These are phyloP conservation scores for Pleurostoma richardsiae DNA, from an alignment of 2,329 filamentous ascomycete species.

Conservation along the genomic window DNA sequence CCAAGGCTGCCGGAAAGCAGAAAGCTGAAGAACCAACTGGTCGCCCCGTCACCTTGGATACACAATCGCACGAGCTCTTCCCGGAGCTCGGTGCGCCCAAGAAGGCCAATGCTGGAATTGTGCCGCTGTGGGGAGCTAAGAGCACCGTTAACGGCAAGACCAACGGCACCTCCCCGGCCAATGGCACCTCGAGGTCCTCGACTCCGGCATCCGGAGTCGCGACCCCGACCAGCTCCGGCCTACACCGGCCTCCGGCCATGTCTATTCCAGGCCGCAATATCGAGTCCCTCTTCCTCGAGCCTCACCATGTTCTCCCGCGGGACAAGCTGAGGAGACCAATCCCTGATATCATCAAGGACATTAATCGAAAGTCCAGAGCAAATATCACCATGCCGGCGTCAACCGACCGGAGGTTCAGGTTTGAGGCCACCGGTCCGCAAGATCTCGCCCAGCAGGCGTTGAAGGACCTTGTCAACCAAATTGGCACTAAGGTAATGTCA, in stretches of 20 bases:
- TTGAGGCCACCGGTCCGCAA: conserved; percentile 79
- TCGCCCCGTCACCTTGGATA: conserved; percentile 57
- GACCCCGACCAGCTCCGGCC: conserved; percentile 33
- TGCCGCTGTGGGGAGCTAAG: conserved; percentile 75
- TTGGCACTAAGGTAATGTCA: conserved; percentile 68
- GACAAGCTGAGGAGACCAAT: conserved; percentile 79
- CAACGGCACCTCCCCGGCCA: conserved; percentile 51
- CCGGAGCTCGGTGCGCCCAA: conserved; percentile 75
- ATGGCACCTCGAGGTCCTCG: conserved; percentile 54
- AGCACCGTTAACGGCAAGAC: conserved; percentile 45
- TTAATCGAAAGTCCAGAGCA: conserved; percentile 88
- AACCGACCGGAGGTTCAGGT: conserved; percentile 68
- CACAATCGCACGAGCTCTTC: conserved; percentile 85
- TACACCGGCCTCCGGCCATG: conserved; percentile 48
- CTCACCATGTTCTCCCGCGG: conserved; percentile 71
- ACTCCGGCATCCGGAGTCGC: conserved; percentile 57
- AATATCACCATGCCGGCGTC: conserved; percentile 72
- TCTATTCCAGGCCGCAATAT: conserved; percentile 77
- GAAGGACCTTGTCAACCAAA: conserved; percentile 81
- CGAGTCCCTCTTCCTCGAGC: conserved; percentile 69
- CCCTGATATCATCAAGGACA: conserved; percentile 79
- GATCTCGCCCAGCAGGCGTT: conserved; percentile 83
- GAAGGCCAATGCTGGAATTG: conserved; percentile 60
- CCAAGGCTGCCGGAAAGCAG: conserved; percentile 66
- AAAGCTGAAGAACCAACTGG: conserved; percentile 46